Evolutionary conservation across 1,284 basidiomycete genomes (phyloP), one percentile per base, ranked within the genome.

Genomic region (Sanguinoderma infundibulare): DNA sequence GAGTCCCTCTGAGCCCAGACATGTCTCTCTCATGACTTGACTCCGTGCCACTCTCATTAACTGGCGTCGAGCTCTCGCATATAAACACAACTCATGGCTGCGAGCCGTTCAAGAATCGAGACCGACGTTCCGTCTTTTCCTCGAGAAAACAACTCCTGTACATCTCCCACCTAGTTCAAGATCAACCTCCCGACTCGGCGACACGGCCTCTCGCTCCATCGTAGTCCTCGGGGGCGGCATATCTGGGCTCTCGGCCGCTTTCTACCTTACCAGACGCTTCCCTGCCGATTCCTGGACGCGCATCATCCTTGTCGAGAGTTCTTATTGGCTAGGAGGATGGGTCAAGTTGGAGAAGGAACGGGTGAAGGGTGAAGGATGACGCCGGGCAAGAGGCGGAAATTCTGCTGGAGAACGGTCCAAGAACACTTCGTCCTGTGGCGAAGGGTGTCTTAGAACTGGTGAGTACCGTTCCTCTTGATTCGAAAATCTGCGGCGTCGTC

Each of bases 221-320:
- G 87, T 87, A 17, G 77, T 96, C 61, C 77, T 96, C 8, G 95
- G 94, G 1, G 93, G 90, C 3, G 94, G 94, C 20, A 81, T 97
- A 49, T 84, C 91, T 0, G 95, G 95, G 7, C 83, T 96, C 15
- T 89, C 93, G 0, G 84, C 92, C 17, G 91, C 94, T 1, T 93
- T 89, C 71, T 85, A 94, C 69, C 85, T 95, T 20, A 80, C 90
- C 5, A 80, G 89, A 55, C 80, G 83, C 7, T 89, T 92, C 62
- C 87, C 71, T 15, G 40, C 63, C 24, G 60, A 87, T 0, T 72
- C 77, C 1, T 74, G 65, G 14, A 46, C 83, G 0, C 76, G 73
- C 24, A 85, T 98, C 56, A 83, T 88, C 1, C 68, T 98, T 2
- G 66, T 96, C 22, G 95, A 98, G 69, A 84, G 81, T 65, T 76